Base-by-base conservation (phyloP, 257 asterid genomes). In the Paraleonurus japonicus region DNA sequence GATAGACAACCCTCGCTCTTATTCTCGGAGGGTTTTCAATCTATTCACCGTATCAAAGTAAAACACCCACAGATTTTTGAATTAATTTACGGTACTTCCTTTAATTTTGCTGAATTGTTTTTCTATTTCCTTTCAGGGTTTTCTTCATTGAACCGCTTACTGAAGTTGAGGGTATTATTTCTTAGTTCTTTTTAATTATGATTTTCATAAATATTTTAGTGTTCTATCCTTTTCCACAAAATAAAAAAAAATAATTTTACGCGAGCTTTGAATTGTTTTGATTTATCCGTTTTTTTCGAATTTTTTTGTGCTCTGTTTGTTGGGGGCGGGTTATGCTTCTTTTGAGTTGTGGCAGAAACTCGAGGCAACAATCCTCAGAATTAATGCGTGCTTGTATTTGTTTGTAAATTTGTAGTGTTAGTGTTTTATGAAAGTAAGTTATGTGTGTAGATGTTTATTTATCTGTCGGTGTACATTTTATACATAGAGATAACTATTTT, bases 1-100 rank as follows among this genome's bases (percentile, higher is more conserved):
- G 74, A 69, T 76, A 70, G 15, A 69, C 79, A 74, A 48, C 60
- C 45, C 62, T 19, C 69, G 48, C 51, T 26, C 67, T 8, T 53
- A 27, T 58, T 74, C 23, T 35, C 15, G 65, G 76, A 79, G 75
- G 77, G 59, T 59, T 75, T 65, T 79, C 66, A 28, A 64, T 65
- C 78, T 28, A 48, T 60, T 65, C 69, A 61, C 72, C 75, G 53
- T 65, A 76, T 66, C 62, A 50, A 60, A 70, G 67, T 75, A 66
- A 39, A 79, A 10, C 23, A 59, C 41, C 57, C 55, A 15, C 54
- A 53, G 62, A 68, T 64, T 53, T 15, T 39, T 60, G 4, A 30
- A 27, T 39, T 65, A 64, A 15, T 65, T 79, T 27, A 33, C 30
- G 53, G 45, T 20, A 28, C 17, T 67, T 33, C 43, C 54, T 50